Conservation (phyloP, 2,329 filamentous ascomycete species). For the Peltaster fructicola region DNA sequence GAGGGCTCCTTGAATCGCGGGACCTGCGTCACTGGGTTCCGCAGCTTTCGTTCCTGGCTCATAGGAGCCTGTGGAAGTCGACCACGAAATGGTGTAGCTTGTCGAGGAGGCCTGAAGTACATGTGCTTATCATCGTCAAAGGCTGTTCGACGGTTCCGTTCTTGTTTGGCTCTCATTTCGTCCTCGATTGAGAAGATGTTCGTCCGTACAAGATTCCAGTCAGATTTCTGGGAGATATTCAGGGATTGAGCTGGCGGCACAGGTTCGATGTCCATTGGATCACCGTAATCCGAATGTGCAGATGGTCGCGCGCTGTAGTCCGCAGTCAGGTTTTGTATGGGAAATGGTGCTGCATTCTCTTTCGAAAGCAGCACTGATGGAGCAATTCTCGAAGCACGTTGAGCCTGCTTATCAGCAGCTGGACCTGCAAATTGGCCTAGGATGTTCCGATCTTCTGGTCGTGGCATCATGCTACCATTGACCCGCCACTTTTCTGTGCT, state of each 20-base stretch:
- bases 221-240: too few species aligned
- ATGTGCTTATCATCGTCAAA: conserved; percentile 4
- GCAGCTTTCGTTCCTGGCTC: conserved; percentile 43
- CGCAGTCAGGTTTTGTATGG: conserved; percentile 19
- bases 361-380: conserved; percentile 12
- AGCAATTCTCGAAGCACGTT: conserved; percentile 12
- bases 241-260: conserved; percentile 4
- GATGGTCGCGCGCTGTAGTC: conserved; percentile 6
- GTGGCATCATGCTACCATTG: conserved; percentile 17
- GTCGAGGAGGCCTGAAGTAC: conserved; percentile 15
- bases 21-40: conserved; percentile 43
- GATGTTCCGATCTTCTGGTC: conserved; percentile 14
- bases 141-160: conserved; percentile 1
- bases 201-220: conserved; percentile 10
- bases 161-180: conserved; percentile 7
- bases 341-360: conserved; percentile 17
- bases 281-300: conserved; percentile 19
- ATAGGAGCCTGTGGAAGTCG: conserved; percentile 51
- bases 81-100: conserved; percentile 46
- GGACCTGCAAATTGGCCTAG: conserved; percentile 13
- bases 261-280: conserved; percentile 61
- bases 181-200: conserved; percentile 13
- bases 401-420: conserved; percentile 8
- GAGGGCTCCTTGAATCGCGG: conserved; percentile 30
- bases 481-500: conserved; percentile 14